A percentile compares a stretch with the other conserved stretches of the same genome.
Evolutionary conservation across 768 basidiomycete species (phyloP).

Genomic region (Mycena capillaripes): DNA sequence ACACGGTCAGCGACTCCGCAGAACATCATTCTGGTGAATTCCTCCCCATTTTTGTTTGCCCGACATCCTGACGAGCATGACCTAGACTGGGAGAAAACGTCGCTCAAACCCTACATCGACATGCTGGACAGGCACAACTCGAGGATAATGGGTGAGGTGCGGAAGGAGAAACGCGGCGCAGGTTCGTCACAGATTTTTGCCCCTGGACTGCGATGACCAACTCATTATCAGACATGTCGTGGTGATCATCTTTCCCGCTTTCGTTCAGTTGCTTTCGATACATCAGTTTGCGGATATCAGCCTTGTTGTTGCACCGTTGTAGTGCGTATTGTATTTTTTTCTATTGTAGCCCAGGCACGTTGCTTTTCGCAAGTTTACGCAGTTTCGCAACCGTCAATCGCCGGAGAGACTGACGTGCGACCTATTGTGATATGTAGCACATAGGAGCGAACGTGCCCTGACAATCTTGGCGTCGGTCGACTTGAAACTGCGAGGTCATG

Average conservation of each 20-base stretch:
- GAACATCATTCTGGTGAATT: conserved; percentile 67
- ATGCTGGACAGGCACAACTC: conserved; percentile 84
- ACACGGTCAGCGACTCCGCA: conserved; percentile 53
- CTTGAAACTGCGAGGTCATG: neutral
- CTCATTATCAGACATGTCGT: conserved; percentile 47
- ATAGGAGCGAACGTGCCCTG: neutral
- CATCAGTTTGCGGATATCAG: neutral
- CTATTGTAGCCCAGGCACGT: neutral
- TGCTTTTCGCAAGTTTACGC: neutral
- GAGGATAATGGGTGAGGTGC: conserved; percentile 68
- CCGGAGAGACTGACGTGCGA: too few species aligned
- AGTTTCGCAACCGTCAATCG: too few species aligned
- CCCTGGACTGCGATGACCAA: neutral
- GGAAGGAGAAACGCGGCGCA: conserved; percentile 61
- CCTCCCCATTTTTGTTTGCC: conserved; percentile 2
- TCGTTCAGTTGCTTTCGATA: conserved; percentile 5
- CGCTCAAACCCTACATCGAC: conserved; percentile 90
- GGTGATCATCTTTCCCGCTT: conserved; percentile 40
- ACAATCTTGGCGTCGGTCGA: neutral
- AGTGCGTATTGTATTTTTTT: conserved; percentile 20
- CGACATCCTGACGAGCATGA: neutral
- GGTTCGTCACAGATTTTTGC: conserved; percentile 11
- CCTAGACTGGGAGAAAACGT: conserved; percentile 88
- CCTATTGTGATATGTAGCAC: too few species aligned
- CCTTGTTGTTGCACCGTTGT: too few species aligned